Conservation (phyloP, 148 eudicot species). For the Rhododendron kiyosumense region DNA sequence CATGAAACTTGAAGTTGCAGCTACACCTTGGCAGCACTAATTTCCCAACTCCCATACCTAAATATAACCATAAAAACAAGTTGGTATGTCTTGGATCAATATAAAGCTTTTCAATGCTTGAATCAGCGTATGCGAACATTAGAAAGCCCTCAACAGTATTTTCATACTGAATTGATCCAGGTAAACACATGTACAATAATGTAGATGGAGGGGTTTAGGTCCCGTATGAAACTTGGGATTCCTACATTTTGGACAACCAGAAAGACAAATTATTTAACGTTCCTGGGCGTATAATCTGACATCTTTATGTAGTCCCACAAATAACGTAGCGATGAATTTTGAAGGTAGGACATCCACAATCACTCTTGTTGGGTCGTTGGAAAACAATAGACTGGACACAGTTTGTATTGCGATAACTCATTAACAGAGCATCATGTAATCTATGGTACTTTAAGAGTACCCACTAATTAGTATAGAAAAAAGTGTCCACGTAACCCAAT, state of each 20-base stretch:
- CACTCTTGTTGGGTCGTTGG: neutral
- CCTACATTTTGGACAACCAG: neutral
- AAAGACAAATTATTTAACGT: neutral
- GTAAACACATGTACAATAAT: neutral
- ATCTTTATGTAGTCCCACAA: neutral
- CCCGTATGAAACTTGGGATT: neutral
- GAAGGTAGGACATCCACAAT: neutral
- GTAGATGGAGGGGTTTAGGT: neutral
- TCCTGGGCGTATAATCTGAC: no score
- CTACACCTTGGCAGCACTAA: neutral
- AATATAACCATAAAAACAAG: neutral
- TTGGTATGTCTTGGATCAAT: neutral
- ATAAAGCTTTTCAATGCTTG: neutral
- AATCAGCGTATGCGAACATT: neutral
- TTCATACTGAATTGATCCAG: neutral
- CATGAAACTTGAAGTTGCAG: neutral
- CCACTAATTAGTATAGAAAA: neutral
- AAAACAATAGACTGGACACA: neutral
- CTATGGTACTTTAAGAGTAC: neutral
- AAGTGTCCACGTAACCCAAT: neutral
- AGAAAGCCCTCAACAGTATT: neutral
- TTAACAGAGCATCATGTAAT: no score
- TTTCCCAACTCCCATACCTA: neutral
- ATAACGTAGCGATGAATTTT: neutral
- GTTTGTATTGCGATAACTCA: no score